Conservation (phyloP, 306 rosid species). For the Castanea crenata region DNA sequence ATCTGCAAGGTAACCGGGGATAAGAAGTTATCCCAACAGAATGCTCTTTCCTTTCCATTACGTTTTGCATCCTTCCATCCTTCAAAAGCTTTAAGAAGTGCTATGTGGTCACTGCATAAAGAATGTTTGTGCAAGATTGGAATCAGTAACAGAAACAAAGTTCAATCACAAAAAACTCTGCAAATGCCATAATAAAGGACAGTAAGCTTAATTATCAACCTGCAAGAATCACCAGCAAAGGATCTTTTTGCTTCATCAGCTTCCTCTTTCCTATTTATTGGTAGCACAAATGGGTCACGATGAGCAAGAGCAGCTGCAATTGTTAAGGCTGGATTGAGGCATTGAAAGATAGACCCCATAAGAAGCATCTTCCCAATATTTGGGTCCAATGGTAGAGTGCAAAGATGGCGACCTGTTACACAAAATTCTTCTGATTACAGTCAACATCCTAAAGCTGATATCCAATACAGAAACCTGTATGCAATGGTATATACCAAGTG, state of each 20-base stretch:
- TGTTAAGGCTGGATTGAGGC: conserved; percentile 90
- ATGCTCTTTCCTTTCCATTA: conserved; percentile 56
- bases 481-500: conserved; percentile 58
- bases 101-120: conserved; percentile 80
- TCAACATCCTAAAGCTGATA: conserved; percentile 19
- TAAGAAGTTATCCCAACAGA: conserved; percentile 89
- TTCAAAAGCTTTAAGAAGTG: conserved; percentile 90
- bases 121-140: conserved; percentile 14
- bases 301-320: conserved; percentile 95
- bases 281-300: conserved; percentile 93
- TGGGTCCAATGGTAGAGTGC: conserved; percentile 95
- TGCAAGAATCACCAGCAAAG: conserved; percentile 92
- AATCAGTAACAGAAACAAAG: conserved; percentile 14
- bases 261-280: conserved; percentile 83
- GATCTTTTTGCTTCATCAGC: conserved; percentile 84
- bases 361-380: conserved; percentile 98
- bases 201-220: conserved; percentile 42
- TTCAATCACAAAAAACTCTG: conserved; percentile 2
- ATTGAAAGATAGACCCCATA: conserved; percentile 96
- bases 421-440: conserved; percentile 23
- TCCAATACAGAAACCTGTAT: conserved; percentile 20
- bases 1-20: conserved; percentile 85
- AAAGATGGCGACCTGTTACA: conserved; percentile 78
- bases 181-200: conserved; percentile 8
- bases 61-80: conserved; percentile 93